Conservation (phyloP, 2,329 filamentous ascomycete species). For the Mariannaea elegans region DNA sequence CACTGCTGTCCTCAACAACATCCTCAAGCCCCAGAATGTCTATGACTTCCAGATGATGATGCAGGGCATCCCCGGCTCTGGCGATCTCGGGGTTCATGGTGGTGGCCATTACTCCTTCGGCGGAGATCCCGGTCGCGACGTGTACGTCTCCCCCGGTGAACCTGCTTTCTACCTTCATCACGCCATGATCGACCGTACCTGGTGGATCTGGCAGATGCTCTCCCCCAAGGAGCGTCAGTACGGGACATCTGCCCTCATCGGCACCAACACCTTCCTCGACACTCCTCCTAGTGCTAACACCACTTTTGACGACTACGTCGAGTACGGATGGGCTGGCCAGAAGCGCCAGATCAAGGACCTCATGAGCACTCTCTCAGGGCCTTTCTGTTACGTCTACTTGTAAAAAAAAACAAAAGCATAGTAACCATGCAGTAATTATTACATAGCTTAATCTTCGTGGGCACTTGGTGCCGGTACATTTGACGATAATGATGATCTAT, state of each 20-base stretch:
- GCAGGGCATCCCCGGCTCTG: constrained; percentile 47
- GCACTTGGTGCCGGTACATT: constrained; percentile 9
- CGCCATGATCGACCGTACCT: constrained; percentile 41
- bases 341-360: constrained; percentile 43
- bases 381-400: constrained; percentile 47
- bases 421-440: neutral
- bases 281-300: constrained; percentile 33
- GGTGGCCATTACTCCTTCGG: constrained; percentile 51
- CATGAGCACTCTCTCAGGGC: constrained; percentile 44
- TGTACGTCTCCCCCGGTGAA: constrained; percentile 50
- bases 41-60: constrained; percentile 55
- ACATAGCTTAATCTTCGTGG: constrained; percentile 5
- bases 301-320: constrained; percentile 40
- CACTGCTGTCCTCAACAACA: constrained; percentile 46
- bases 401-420: constrained; percentile 28
- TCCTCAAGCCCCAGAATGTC: constrained; percentile 49
- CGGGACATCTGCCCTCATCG: constrained; percentile 31
- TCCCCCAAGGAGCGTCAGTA: constrained; percentile 35
- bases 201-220: constrained; percentile 44
- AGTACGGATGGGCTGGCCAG: constrained; percentile 37
- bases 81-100: constrained; percentile 46
- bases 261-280: constrained; percentile 39
- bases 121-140: constrained; percentile 53
- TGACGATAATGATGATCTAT: constrained; percentile 3
- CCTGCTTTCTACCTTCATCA: constrained; percentile 47